Conservation (phyloP, 148 eudicot genomes). For the Fallopia convolvulus region DNA sequence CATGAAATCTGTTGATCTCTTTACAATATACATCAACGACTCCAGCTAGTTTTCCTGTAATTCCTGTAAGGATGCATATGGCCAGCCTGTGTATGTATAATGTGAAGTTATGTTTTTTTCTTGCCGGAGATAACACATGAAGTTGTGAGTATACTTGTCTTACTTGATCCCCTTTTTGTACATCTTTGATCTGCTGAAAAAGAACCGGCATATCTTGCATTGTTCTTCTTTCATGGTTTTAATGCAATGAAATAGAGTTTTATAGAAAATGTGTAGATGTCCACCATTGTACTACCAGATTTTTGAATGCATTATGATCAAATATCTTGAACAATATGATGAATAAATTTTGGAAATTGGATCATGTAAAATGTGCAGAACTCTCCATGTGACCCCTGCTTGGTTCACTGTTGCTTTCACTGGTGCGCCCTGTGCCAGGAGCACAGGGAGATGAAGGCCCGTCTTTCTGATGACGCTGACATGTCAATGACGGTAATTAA, state of each 20-base stretch:
- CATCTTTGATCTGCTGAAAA: not conserved
- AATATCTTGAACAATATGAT: not conserved
- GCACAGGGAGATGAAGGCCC: slow-evolving; percentile 93
- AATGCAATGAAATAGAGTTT: not conserved
- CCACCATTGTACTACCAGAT: not conserved
- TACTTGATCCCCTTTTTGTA: not conserved
- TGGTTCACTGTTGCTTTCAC: slow-evolving; percentile 93
- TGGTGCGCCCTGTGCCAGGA: slow-evolving; percentile 99
- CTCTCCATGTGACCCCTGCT: slow-evolving; percentile 85
- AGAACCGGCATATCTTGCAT: not conserved
- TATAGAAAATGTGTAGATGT: not conserved
- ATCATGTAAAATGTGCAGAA: slow-evolving; percentile 38
- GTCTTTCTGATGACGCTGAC: slow-evolving; percentile 51
- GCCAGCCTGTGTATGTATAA: not conserved
- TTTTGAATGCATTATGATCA: not conserved
- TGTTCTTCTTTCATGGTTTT: not conserved
- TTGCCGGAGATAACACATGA: not conserved
- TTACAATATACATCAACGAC: not conserved
- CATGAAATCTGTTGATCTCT: not conserved
- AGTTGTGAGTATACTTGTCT: not conserved
- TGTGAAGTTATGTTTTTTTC: not conserved
- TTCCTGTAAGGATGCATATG: not conserved
- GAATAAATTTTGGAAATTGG: not conserved
- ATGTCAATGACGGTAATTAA: slow-evolving; percentile 59
- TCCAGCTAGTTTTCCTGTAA: not conserved